Evolutionary conservation across 1,284 basidiomycete species (phyloP), one percentile per base, ranked within the genome.

Genomic region (Rugosomyces carneus): DNA sequence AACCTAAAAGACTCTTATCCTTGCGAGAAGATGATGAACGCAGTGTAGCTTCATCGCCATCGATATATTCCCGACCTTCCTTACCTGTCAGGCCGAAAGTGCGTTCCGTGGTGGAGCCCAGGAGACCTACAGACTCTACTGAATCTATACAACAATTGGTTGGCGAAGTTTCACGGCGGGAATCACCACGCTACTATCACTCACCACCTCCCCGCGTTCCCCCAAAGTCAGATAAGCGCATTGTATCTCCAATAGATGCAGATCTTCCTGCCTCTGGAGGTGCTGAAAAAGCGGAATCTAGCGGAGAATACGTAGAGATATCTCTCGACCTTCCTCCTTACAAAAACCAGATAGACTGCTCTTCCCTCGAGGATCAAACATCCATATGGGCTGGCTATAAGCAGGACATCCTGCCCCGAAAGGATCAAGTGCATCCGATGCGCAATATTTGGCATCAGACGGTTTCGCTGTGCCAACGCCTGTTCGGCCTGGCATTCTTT

Each of bases 401-500:
- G 46, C 66, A 77, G 32, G 74, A 77, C 44, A 58, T 58, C 9
- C 53, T 79, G 2, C 76, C 77, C 1, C 64, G 72, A 18, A 80
- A 81, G 61, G 69, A 57, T 4, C 69, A 79, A 43, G 64, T 71
- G 11, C 71, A 70, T 57, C 47, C 57, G 31, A 16, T 72, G 34
- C 73, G 78, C 44, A 78, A 80, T 55, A 55, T 80, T 29, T 74
- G 78, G 18, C 72, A 79, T 53, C 72, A 73, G 44, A 59, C 80
- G 49, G 75, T 81, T 59, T 70, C 71, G 7, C 63, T 80, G 13
- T 80, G 80, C 56, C 72, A 78, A 40, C 69, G 78, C 16, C 67
- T 80, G 1, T 81, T 81, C 53, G 70, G 74, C 31, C 57, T 80
- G 39, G 73, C 80, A 6, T 80, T 81, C 60, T 53, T 76, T 38